Conservation (phyloP, 768 basidiomycete species). For the Psilocybe cubensis region DNA sequence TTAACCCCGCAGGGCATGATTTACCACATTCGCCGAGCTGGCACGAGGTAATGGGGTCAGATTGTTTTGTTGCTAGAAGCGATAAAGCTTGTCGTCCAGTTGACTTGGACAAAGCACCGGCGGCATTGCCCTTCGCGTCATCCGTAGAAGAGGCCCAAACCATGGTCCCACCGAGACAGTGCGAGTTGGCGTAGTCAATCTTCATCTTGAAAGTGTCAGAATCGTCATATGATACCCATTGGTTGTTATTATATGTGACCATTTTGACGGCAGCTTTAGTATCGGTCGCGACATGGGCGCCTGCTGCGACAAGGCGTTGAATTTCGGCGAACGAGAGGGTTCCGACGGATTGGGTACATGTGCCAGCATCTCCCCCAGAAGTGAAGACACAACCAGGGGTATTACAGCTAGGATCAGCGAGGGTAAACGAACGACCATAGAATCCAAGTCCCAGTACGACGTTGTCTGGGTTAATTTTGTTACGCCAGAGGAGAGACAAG, state of each 20-base stretch:
- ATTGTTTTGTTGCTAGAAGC: background rate
- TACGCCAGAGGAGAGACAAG: background rate
- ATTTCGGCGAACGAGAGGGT: background rate
- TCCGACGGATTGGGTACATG: background rate
- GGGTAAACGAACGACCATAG: constrained; percentile 8
- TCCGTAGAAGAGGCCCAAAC: background rate
- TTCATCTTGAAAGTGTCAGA: background rate
- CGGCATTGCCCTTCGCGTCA: background rate
- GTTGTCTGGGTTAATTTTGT: background rate
- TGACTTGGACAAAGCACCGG: background rate
- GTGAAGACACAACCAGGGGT: background rate
- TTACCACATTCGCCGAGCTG: background rate
- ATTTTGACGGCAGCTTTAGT: background rate
- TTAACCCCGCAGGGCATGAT: background rate
- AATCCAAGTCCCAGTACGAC: background rate
- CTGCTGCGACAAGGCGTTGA: background rate
- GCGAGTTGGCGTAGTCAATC: background rate
- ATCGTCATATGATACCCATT: background rate
- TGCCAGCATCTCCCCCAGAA: background rate
- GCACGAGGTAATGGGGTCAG: background rate
- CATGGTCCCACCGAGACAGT: background rate
- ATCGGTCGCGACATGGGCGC: background rate
- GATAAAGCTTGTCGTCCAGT: background rate
- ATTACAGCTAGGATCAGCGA: background rate
- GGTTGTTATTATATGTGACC: background rate